Evolutionary conservation across 1,139 yeast species (phyloP).

Genomic region (Kodamaea sp.): DNA sequence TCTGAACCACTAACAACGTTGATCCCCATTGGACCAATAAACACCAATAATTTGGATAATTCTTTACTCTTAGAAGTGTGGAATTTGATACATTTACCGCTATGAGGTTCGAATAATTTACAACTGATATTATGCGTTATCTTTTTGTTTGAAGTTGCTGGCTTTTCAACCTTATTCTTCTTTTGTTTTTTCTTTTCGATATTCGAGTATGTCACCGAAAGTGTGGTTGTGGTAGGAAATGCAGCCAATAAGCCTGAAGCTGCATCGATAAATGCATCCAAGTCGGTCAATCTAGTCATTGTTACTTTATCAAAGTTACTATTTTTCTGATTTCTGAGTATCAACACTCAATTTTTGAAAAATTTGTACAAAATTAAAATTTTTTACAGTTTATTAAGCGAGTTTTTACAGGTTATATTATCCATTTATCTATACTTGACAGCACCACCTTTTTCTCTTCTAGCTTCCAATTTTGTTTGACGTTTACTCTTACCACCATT

Average conservation of each 20-base stretch:
- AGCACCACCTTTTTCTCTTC: conserved; percentile 36
- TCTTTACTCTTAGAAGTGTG: conserved; percentile 69
- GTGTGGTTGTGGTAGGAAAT: conserved; percentile 36
- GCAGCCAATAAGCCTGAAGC: conserved; percentile 35
- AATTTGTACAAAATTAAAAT: not conserved
- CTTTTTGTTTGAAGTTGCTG: conserved; percentile 16
- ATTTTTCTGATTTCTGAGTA: no score
- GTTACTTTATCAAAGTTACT: not conserved
- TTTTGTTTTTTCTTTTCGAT: conserved; percentile 22
- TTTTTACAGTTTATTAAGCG: conserved; percentile 5
- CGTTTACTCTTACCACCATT: conserved; percentile 40
- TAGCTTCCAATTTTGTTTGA: conserved; percentile 46
- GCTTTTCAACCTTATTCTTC: conserved; percentile 21
- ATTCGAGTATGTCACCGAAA: conserved; percentile 39
- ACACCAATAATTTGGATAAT: conserved; percentile 70
- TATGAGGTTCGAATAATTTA: conserved; percentile 67
- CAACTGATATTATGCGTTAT: conserved; percentile 47
- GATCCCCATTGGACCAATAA: conserved; percentile 84
- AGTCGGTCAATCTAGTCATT: conserved; percentile 12
- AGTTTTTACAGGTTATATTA: not conserved
- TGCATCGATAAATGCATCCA: conserved; percentile 36
- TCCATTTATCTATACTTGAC: conserved; percentile 23
- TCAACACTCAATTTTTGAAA: not conserved
- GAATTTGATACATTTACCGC: conserved; percentile 64
- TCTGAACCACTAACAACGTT: conserved; percentile 21